phyloP scores from a whole-genome alignment of 805 yeast species.

The Lachancea nothofagi region DNA sequence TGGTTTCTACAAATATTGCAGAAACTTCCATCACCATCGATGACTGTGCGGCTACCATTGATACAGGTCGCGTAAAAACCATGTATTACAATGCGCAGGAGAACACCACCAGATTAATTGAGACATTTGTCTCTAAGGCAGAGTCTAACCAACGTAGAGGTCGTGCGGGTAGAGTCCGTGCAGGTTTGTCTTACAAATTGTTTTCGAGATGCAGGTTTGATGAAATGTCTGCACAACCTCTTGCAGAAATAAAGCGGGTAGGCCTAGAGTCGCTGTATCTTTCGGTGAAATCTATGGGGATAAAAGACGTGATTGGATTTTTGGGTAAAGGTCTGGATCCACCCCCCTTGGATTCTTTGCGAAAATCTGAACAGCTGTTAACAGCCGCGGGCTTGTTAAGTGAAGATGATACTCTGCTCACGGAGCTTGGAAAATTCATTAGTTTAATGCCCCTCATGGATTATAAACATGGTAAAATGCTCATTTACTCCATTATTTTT shows the following conservation, averaged over 20 bases:
- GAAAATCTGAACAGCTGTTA: conserved; percentile 42
- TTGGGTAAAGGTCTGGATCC: conserved; percentile 75
- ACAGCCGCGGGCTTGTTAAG: conserved; percentile 69
- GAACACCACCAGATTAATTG: conserved; percentile 55
- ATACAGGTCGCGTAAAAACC: conserved; percentile 91
- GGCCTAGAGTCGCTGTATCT: conserved; percentile 78
- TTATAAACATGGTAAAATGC: conserved; percentile 74
- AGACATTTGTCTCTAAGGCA: conserved; percentile 88
- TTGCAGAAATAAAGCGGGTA: conserved; percentile 84
- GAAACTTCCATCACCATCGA: conserved; percentile 97
- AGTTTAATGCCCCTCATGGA: conserved; percentile 80
- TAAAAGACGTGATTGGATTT: conserved; percentile 63
- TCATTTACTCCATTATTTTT: conserved; percentile 74
- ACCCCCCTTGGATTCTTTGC: conserved; percentile 44
- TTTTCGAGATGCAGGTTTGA: conserved; percentile 92
- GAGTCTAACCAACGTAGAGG: conserved; percentile 94
- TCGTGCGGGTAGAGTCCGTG: conserved; percentile 98
- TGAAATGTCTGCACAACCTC: conserved; percentile 68
- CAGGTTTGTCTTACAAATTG: conserved; percentile 92
- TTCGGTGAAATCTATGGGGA: conserved; percentile 84
- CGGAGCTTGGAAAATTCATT: conserved; percentile 74
- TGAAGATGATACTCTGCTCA: conserved; percentile 41
- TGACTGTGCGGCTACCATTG: conserved; percentile 89
- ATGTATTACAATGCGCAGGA: conserved; percentile 73
- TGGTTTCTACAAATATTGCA: conserved; percentile 95